Percentiles rank a stretch among this genome's conserved stretches.
phyloP scores from a whole-genome alignment of 2,329 filamentous ascomycete species.

The Thelonectria olida region DNA sequence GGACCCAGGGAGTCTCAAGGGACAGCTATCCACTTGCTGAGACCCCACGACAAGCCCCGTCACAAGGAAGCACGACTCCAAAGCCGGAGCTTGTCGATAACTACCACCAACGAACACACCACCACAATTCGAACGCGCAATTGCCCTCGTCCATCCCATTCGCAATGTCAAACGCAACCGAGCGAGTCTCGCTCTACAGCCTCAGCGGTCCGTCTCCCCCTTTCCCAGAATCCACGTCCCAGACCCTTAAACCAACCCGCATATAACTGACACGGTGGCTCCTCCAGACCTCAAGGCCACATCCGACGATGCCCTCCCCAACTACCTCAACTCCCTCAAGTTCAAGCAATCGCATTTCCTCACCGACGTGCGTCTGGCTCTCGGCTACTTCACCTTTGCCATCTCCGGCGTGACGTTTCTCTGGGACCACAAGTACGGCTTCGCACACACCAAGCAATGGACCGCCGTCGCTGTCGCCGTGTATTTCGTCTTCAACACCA shows the following conservation, averaged over 20 bases:
- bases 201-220: conserved; percentile 62
- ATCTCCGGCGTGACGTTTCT: conserved; percentile 86
- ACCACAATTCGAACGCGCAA: not conserved
- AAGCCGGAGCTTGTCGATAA: conserved; percentile 13
- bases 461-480: conserved; percentile 80
- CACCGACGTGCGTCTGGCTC: conserved; percentile 80
- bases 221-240: not conserved
- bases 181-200: conserved; percentile 74
- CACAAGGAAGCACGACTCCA: not conserved
- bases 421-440: conserved; percentile 92
- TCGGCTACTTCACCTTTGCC: conserved; percentile 84
- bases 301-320: conserved; percentile 91
- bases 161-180: conserved; percentile 48
- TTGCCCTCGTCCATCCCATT: not conserved
- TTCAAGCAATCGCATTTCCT: conserved; percentile 86
- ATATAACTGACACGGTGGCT: conserved; percentile 41
- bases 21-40: conserved; percentile 20
- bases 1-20: conserved; percentile 2
- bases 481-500: conserved; percentile 82
- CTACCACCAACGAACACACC: conserved; percentile 13
- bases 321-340: conserved; percentile 89
- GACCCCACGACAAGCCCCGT: conserved; percentile 11
- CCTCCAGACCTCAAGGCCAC: conserved; percentile 90
- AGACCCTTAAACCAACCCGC: not conserved
- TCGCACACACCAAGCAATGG: conserved; percentile 84